Evolutionary conservation across 306 rosid genomes (phyloP).

Genomic region (Inga leiocalycina): DNA sequence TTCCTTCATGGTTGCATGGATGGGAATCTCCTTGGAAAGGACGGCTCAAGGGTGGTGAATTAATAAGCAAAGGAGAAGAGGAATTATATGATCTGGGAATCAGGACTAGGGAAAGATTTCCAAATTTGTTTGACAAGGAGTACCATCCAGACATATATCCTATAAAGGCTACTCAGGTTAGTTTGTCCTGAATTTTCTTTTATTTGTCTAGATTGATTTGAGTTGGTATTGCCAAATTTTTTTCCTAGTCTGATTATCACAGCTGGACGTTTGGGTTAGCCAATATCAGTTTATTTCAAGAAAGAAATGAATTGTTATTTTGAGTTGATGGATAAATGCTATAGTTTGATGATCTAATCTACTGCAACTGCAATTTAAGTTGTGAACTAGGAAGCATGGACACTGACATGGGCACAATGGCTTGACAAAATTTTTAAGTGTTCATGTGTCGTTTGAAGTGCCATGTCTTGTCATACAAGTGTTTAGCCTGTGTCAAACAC

Average conservation of each 20-base stretch:
- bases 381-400: constrained; percentile 1
- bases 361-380: not conserved
- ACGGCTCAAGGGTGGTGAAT: constrained; percentile 72
- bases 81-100: constrained; percentile 79
- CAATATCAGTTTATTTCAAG: constrained; percentile 1
- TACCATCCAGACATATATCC: constrained; percentile 85
- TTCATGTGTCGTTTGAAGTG: not conserved
- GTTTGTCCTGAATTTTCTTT: constrained; percentile 18
- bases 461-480: not conserved
- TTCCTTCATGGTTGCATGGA: constrained; percentile 75
- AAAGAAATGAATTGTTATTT: constrained; percentile 1
- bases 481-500: not conserved
- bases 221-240: not conserved
- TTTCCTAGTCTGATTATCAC: not conserved
- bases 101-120: constrained; percentile 67
- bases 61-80: constrained; percentile 70
- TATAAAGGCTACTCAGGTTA: constrained; percentile 79
- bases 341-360: not conserved
- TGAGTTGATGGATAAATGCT: constrained; percentile 11
- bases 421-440: not conserved
- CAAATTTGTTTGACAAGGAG: constrained; percentile 69
- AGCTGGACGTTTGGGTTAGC: constrained; percentile 20
- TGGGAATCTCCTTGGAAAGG: constrained; percentile 97
- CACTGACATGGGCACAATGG: not conserved
- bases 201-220: not conserved